phyloP scores from a whole-genome alignment of 176 grass and related monocot species.

The barley (Hordeum vulgare) region DNA sequence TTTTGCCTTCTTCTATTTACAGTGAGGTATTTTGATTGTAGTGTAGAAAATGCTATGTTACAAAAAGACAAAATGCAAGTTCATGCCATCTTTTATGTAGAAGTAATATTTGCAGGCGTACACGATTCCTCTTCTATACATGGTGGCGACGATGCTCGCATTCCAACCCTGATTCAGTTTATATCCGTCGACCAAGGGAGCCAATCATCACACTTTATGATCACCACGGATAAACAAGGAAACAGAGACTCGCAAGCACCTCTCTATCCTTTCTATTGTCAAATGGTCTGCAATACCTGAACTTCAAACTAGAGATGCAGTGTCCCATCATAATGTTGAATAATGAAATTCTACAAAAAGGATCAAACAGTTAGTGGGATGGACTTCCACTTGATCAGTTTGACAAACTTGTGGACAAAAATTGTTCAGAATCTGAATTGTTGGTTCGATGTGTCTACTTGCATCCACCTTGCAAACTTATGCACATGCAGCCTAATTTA shows the following conservation, averaged over 20 bases:
- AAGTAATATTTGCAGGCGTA: too few relatives aligned
- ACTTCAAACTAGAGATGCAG: conserved; percentile 14
- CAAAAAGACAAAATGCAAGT: background rate
- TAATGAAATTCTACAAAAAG: conserved; percentile 31
- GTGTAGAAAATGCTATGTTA: background rate
- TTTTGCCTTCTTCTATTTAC: background rate
- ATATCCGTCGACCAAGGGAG: background rate
- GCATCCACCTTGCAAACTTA: background rate
- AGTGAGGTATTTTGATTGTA: background rate
- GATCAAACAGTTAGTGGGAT: background rate
- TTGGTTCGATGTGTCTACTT: background rate
- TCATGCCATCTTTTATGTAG: too few relatives aligned
- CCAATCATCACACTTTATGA: background rate
- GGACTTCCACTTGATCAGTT: too few relatives aligned
- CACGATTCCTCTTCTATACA: too few relatives aligned
- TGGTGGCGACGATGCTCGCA: too few relatives aligned
- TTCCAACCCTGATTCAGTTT: too few relatives aligned
- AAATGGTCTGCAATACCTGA: background rate
- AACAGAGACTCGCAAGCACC: too few relatives aligned
- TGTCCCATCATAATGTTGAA: conserved; percentile 33
- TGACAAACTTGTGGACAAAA: background rate
- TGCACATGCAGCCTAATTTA: background rate
- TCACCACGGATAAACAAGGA: background rate
- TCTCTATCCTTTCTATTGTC: too few relatives aligned
- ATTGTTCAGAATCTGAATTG: background rate